phyloP scores from a whole-genome alignment of 495 filamentous ascomycete species.

The Eremomyces bilateralis region DNA sequence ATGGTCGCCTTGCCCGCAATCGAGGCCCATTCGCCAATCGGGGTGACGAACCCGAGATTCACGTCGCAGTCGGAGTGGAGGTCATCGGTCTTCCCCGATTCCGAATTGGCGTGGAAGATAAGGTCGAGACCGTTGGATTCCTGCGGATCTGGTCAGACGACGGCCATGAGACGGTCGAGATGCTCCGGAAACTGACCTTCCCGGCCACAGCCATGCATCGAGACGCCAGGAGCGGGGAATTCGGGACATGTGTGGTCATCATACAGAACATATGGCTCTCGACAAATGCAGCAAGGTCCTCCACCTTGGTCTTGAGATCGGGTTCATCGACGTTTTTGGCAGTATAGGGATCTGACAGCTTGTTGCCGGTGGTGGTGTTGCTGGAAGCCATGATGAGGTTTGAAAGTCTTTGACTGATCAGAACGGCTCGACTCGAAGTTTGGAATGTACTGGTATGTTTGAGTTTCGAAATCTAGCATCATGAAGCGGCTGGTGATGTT shows the following conservation, averaged over 20 bases:
- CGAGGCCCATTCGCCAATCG: conserved; percentile 57
- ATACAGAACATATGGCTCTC: conserved; percentile 49
- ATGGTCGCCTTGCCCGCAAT: conserved; percentile 51
- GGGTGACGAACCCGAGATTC: conserved; percentile 73
- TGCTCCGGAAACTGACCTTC: conserved; percentile 33
- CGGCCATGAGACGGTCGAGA: neutral
- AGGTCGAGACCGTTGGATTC: conserved; percentile 64
- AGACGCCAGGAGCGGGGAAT: conserved; percentile 40
- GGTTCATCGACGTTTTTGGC: conserved; percentile 42
- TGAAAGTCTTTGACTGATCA: too few species aligned
- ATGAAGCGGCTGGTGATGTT: too few species aligned
- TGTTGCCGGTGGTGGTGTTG: conserved; percentile 33
- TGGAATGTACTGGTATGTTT: too few species aligned
- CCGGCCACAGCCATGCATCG: conserved; percentile 80
- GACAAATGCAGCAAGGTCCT: conserved; percentile 50
- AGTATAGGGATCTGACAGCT: conserved; percentile 64
- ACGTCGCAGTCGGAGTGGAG: conserved; percentile 39
- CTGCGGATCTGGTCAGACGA: conserved; percentile 24
- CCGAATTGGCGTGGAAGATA: conserved; percentile 85
- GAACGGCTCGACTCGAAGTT: too few species aligned
- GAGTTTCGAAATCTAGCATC: too few species aligned
- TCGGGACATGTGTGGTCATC: conserved; percentile 41
- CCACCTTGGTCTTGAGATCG: conserved; percentile 53
- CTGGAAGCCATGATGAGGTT: conserved; percentile 28
- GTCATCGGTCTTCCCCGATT: conserved; percentile 80